phyloP scores from a whole-genome alignment of 2,329 filamentous ascomycete species.

The Dryadomyces quercus-mongolicae region DNA sequence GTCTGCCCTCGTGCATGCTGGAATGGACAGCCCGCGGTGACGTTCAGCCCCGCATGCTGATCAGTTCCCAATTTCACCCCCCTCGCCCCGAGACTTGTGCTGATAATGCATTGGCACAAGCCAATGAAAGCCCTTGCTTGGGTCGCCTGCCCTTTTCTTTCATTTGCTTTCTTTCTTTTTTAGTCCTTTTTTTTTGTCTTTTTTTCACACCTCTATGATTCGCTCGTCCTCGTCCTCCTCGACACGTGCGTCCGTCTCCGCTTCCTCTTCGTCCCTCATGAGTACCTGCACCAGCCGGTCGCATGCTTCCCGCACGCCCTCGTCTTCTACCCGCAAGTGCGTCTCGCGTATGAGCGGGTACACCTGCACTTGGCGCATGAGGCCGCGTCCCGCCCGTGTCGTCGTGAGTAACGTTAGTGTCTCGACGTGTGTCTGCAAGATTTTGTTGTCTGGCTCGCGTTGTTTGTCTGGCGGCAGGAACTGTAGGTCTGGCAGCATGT shows the following conservation, averaged over 20 bases:
- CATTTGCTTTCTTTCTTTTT: background rate
- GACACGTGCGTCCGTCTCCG: slow-evolving; percentile 17
- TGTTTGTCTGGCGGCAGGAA: slow-evolving; percentile 81
- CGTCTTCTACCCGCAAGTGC: slow-evolving; percentile 65
- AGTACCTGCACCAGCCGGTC: slow-evolving; percentile 84
- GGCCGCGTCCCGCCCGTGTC: slow-evolving; percentile 60
- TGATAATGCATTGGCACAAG: no score
- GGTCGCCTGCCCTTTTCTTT: background rate
- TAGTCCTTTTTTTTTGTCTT: background rate
- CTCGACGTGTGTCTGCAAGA: slow-evolving; percentile 80
- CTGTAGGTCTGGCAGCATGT: slow-evolving; percentile 84
- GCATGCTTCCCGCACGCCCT: slow-evolving; percentile 70
- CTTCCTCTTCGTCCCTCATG: slow-evolving; percentile 55
- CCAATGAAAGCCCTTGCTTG: no score
- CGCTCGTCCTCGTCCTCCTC: slow-evolving; percentile 41
- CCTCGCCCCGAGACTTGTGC: no score
- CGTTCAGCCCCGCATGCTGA: no score
- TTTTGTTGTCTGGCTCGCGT: slow-evolving; percentile 63
- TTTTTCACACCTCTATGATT: slow-evolving; percentile 34
- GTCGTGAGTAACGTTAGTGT: slow-evolving; percentile 75
- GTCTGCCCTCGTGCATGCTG: no score
- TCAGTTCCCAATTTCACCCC: no score
- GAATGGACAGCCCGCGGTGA: no score
- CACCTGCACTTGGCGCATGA: slow-evolving; percentile 64
- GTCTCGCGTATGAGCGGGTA: slow-evolving; percentile 85